Base-by-base conservation (phyloP, 257 asterid genomes). In the Prunella vulgaris region DNA sequence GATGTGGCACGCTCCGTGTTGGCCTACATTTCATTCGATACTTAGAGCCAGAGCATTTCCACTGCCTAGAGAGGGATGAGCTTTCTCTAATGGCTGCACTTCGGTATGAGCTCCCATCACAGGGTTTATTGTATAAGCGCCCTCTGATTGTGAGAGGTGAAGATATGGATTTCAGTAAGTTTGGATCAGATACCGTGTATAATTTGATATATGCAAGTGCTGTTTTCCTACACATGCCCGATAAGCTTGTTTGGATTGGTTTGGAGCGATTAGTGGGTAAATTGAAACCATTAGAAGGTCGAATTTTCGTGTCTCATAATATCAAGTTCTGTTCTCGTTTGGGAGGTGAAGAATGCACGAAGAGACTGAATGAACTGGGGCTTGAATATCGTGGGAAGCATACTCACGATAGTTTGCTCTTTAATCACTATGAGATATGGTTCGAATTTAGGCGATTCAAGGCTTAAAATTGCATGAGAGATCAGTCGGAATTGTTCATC, bases 1-100 rank as follows among this genome's bases (percentile, higher is more conserved):
- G 97, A 27, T 93, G 99, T 78, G 99, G 99, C 28, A 90, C 99
- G 13, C 96, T 93, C 57, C 96, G 99, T 9, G 99, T 93, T 54
- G 99, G 96, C 62, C 82, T 84, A 76, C 97, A 93, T 79, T 93
- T 90, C 76, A 88, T 93, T 70, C 84, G 95, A 35, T 90, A 83
- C 77, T 80, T 93, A 78, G 76, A 88, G 64, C 82, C 97, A 21
- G 87, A 62, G 54, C 84, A 81, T 68, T 93, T 37, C 76, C 90
- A 93, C 65, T 93, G 99, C 81, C 78, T 93, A 25, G 99, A 93
- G 79, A 88, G 93, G 79, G 99, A 90, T n/a, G 97, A 90, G 72
- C 95, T 90, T 40, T 93, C 97, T 72, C 77, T 93, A 72, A 88
- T 90, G 96, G 96, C 96, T 71, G 95, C 99, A 20, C 77, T 90